phyloP scores from a whole-genome alignment of 768 basidiomycete species.

The Xerocomus potaroensis region DNA sequence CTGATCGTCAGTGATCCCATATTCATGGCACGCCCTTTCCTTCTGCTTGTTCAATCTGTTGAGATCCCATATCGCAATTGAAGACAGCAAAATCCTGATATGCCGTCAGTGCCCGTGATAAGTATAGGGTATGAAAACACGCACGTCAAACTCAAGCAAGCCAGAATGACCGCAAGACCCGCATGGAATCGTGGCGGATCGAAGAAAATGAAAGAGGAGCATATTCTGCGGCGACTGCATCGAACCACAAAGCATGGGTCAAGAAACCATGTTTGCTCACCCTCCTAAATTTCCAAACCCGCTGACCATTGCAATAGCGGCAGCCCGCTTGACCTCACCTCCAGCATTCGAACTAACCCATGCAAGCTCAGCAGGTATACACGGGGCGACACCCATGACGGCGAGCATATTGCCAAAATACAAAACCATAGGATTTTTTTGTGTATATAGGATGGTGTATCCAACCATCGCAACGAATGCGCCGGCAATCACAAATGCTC shows the following conservation, averaged over 20 bases:
- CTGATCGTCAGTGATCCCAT: conserved; percentile 39
- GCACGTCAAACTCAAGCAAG: conserved; percentile 24
- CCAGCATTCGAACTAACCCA: conserved; percentile 55
- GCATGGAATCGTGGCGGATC: conserved; percentile 34
- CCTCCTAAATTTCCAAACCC: conserved; percentile 57
- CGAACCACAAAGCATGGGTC: neutral
- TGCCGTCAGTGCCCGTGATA: conserved; percentile 25
- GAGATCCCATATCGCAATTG: conserved; percentile 43
- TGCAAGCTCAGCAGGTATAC: conserved; percentile 40
- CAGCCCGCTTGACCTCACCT: conserved; percentile 47
- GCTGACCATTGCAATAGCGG: conserved; percentile 48
- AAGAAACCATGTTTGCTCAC: conserved; percentile 24
- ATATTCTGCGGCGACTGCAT: conserved; percentile 27
- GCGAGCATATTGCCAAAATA: conserved; percentile 47
- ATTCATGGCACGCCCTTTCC: conserved; percentile 37
- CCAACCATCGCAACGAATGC: conserved; percentile 41
- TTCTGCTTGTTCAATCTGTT: conserved; percentile 45
- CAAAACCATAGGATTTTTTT: conserved; percentile 8
- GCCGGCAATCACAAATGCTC: conserved; percentile 44
- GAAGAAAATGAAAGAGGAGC: conserved; percentile 38
- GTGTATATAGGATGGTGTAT: conserved; percentile 42
- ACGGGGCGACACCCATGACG: conserved; percentile 47
- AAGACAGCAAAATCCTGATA: conserved; percentile 35
- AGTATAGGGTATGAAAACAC: conserved; percentile 5
- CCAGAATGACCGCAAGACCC: conserved; percentile 30